Conservation (phyloP, 2,329 filamentous ascomycete genomes). For the Epichloe hybrida region DNA sequence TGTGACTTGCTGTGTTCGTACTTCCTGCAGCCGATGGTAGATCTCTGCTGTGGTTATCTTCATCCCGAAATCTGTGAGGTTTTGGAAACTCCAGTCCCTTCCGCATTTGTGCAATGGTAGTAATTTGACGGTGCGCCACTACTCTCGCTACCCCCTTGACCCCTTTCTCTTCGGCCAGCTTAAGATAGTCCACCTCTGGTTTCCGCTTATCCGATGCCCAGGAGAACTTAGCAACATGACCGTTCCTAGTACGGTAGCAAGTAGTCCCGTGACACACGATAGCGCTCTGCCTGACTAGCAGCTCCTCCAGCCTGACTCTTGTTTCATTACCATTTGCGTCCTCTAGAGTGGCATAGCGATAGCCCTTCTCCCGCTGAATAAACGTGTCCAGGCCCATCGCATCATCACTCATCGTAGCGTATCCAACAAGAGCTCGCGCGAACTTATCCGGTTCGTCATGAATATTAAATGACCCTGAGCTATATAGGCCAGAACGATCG, state of each 20-base stretch:
- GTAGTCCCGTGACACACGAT: slow-evolving; percentile 10
- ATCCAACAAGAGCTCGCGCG: slow-evolving; percentile 10
- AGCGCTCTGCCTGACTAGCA: slow-evolving; percentile 5
- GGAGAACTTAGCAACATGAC: slow-evolving; percentile 10
- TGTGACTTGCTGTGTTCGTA: background rate
- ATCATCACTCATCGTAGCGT: slow-evolving; percentile 9
- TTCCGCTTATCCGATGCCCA: slow-evolving; percentile 2
- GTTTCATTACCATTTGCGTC: slow-evolving; percentile 1
- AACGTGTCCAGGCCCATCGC: slow-evolving; percentile 8
- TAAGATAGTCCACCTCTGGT: slow-evolving; percentile 8
- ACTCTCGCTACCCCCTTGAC: slow-evolving; percentile 9
- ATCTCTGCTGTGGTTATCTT: slow-evolving; percentile 3
- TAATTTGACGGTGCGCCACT: slow-evolving; percentile 7
- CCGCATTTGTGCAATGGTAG: slow-evolving; percentile 7
- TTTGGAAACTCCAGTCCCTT: slow-evolving; percentile 4
- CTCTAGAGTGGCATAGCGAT: slow-evolving; percentile 2
- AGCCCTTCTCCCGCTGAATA: background rate
- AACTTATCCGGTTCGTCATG: slow-evolving; percentile 8
- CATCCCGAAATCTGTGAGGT: slow-evolving; percentile 3
- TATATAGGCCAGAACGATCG: slow-evolving; percentile 10
- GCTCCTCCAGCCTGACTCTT: background rate
- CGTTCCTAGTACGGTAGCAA: slow-evolving; percentile 6
- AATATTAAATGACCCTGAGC: slow-evolving; percentile 8
- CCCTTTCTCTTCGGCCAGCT: slow-evolving; percentile 6
- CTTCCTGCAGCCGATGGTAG: background rate